Evolutionary conservation across 2,329 filamentous ascomycete genomes (phyloP).

Genomic region (Diplocarpon rosae): DNA sequence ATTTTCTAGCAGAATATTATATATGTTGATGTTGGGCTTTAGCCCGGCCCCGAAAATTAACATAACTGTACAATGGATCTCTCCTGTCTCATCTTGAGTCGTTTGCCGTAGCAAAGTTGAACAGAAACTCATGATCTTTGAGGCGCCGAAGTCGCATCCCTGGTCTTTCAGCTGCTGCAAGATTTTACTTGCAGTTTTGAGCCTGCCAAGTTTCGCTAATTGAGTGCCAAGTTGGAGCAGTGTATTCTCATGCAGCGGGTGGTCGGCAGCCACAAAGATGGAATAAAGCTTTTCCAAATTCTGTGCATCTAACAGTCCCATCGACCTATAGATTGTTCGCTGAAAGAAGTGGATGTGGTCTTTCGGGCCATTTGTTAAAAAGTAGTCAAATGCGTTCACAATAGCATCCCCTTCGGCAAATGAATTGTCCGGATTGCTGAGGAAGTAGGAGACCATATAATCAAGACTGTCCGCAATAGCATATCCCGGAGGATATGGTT

Average conservation of each 20-base stretch:
- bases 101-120: slow-evolving; percentile 43
- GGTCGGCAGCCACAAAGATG: slow-evolving; percentile 9
- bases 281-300: slow-evolving; percentile 16
- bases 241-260: slow-evolving; percentile 17
- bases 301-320: slow-evolving; percentile 6
- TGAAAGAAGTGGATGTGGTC: slow-evolving; percentile 4
- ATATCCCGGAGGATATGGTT: slow-evolving; percentile 15
- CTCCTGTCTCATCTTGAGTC: slow-evolving; percentile 18
- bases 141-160: slow-evolving; percentile 36
- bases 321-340: background rate
- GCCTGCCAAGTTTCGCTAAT: slow-evolving; percentile 31
- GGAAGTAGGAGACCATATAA: slow-evolving; percentile 16
- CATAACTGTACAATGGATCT: slow-evolving; percentile 28
- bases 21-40: slow-evolving; percentile 48
- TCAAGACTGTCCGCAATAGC: slow-evolving; percentile 18
- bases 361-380: slow-evolving; percentile 5
- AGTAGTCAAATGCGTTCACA: background rate
- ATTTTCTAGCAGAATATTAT: slow-evolving; percentile 61
- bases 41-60: slow-evolving; percentile 42
- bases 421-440: slow-evolving; percentile 2
- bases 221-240: slow-evolving; percentile 22
- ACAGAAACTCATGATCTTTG: slow-evolving; percentile 41
- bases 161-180: slow-evolving; percentile 29
- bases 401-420: background rate
- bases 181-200: slow-evolving; percentile 33